Conservation (phyloP, 352 stramenopile species). For the Pilasporangium apinafurcum region DNA sequence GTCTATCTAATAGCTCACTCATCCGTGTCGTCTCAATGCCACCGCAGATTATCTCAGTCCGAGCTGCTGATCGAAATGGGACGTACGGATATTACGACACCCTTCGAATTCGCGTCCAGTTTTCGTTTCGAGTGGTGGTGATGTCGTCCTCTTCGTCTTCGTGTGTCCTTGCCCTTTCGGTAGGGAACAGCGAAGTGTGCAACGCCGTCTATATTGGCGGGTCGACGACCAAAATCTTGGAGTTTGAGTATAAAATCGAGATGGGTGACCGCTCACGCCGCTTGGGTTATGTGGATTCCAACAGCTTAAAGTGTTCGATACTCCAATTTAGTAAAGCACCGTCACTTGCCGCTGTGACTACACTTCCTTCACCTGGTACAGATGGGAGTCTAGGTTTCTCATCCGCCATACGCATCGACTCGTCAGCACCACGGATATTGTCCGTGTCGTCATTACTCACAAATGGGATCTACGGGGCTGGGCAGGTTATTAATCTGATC, state of each 20-base stretch:
- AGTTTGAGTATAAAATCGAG: slow-evolving; percentile 53
- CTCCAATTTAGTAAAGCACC: slow-evolving; percentile 44
- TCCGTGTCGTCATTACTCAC: slow-evolving; percentile 36
- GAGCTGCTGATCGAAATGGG: slow-evolving; percentile 19
- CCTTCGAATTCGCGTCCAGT: slow-evolving; percentile 32
- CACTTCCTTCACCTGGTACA: slow-evolving; percentile 34
- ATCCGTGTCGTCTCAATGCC: slow-evolving; percentile 31
- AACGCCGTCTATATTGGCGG: slow-evolving; percentile 42
- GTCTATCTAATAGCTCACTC: slow-evolving; percentile 26
- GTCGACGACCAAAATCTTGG: slow-evolving; percentile 27
- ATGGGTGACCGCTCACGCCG: slow-evolving; percentile 30
- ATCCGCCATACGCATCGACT: slow-evolving; percentile 34
- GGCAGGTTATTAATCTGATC: slow-evolving; percentile 40
- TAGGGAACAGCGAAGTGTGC: slow-evolving; percentile 23
- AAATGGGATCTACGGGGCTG: slow-evolving; percentile 54
- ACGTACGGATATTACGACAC: slow-evolving; percentile 37
- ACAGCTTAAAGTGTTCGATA: slow-evolving; percentile 35
- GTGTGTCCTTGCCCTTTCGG: slow-evolving; percentile 34
- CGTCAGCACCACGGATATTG: slow-evolving; percentile 23
- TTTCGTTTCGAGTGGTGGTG: slow-evolving; percentile 49
- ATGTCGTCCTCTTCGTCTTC: slow-evolving; percentile 2
- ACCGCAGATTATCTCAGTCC: slow-evolving; percentile 28
- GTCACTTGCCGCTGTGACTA: slow-evolving; percentile 27
- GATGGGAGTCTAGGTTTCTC: slow-evolving; percentile 28
- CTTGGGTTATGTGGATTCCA: slow-evolving; percentile 41